Conservation (phyloP, 1,284 basidiomycete genomes). For the Sanghuangporus weigelae region DNA sequence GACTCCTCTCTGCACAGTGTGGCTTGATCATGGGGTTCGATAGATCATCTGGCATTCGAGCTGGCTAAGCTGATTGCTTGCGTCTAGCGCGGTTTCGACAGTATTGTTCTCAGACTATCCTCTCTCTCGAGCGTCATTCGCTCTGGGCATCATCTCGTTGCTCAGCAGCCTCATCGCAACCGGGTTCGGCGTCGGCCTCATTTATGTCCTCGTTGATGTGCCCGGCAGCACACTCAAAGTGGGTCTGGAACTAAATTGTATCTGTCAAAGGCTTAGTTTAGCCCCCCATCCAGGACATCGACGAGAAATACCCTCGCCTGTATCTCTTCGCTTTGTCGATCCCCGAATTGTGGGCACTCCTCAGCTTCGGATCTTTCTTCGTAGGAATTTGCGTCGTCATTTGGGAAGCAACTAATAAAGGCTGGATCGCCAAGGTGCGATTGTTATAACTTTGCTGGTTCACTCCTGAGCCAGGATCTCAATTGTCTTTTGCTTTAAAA, state of each 20-base stretch:
- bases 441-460: not conserved
- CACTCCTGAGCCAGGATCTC: not conserved
- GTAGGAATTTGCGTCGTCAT: constrained; percentile 8
- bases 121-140: constrained; percentile 8
- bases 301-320: constrained; percentile 4
- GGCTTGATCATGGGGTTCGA: constrained; percentile 16
- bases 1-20: not conserved
- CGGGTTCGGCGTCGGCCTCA: constrained; percentile 14
- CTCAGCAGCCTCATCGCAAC: constrained; percentile 13
- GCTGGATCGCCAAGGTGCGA: constrained; percentile 12
- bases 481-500: not conserved
- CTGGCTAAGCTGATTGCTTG: not conserved
- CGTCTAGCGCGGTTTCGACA: constrained; percentile 8
- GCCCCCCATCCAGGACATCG: not conserved
- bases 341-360: constrained; percentile 11
- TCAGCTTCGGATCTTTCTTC: constrained; percentile 12
- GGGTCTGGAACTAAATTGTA: not conserved
- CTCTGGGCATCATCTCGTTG: constrained; percentile 11
- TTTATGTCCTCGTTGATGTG: constrained; percentile 13
- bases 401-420: constrained; percentile 11
- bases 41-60: not conserved
- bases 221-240: not conserved
- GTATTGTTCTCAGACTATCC: constrained; percentile 11
- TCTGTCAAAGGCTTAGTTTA: not conserved
- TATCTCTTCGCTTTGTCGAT: constrained; percentile 12